Evolutionary conservation across 768 basidiomycete species (phyloP), one percentile per base, ranked within the genome.

Genomic region (Hericium coralloides): DNA sequence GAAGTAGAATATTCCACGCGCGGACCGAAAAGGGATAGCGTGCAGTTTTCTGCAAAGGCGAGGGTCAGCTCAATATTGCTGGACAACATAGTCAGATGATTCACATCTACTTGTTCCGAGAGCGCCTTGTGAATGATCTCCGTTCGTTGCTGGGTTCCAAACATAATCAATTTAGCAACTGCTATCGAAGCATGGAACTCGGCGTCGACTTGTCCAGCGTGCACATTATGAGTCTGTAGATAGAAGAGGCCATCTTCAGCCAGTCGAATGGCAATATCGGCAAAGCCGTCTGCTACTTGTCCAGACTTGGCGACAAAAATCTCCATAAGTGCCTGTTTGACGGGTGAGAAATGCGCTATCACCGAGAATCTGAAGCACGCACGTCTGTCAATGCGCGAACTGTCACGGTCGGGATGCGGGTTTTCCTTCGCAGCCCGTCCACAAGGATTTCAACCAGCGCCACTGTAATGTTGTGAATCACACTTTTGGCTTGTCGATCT

Each of bases 1-100:
- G 68, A 0, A 78, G 68, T 18, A 91, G 65, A 37, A 85, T 67
- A 64, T 85, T 87, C 88, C 88, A 91, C 2, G 79, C 72, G 15
- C 83, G 79, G 2, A 87, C 70, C 38, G 70, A 69, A 23, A 76
- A 8, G 14, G 26, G 71, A 23, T 55, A 53, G n/a, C 31, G 31
- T 31, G 31, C 4, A 8, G 31, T 31, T 31, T 31, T 31, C 31
- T 31, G 31, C 31, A 31, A 31, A 31, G 31, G 31, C 31, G 4
- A 6, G 31, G 31, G 31, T 31, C 31, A 31, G 31, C 10, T 31
- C 31, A 31, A 31, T 31, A 31, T 31, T 31, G 31, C 10, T 9
- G 10, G 7, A 9, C 31, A 31, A 31, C 31, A 9, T 31, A 18
- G 31, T 12, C 10, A 20, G 7, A 50, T 3, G 12, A 52, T 50